A percentile compares a stretch with the other conserved stretches of the same genome.
phyloP scores from a whole-genome alignment of 2,329 filamentous ascomycete genomes.

The Zarea fungicola region DNA sequence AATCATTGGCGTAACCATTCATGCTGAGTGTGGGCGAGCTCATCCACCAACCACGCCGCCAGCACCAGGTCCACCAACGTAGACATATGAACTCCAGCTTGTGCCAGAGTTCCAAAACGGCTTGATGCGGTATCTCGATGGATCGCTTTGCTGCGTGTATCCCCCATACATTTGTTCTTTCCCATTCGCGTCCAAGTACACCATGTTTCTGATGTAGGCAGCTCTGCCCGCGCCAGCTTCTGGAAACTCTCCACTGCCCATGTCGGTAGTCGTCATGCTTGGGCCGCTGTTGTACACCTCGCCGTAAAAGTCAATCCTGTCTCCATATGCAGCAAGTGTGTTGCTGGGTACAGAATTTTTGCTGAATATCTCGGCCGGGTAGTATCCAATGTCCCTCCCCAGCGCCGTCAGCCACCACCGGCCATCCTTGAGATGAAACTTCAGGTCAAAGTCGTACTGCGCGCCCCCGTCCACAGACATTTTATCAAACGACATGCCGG shows the following conservation, averaged over 20 bases:
- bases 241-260: slow-evolving; percentile 21
- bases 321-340: slow-evolving; percentile 15
- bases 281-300: slow-evolving; percentile 19
- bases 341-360: neutral
- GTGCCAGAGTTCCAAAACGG: slow-evolving; percentile 15
- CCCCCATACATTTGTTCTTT: neutral
- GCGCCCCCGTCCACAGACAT: slow-evolving; percentile 16
- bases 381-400: slow-evolving; percentile 18
- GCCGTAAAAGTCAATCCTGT: slow-evolving; percentile 17
- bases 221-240: slow-evolving; percentile 15
- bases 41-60: slow-evolving; percentile 18
- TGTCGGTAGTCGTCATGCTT: slow-evolving; percentile 17
- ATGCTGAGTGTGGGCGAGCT: neutral
- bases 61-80: slow-evolving; percentile 18
- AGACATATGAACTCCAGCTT: slow-evolving; percentile 17
- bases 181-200: slow-evolving; percentile 13
- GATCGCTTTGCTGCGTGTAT: slow-evolving; percentile 16
- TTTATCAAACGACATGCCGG: slow-evolving; percentile 15
- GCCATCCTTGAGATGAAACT: slow-evolving; percentile 13
- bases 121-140: slow-evolving; percentile 14
- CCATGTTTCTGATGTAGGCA: slow-evolving; percentile 17
- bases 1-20: neutral
- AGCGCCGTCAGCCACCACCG: slow-evolving; percentile 19
- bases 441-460: slow-evolving; percentile 16
- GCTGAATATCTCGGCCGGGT: slow-evolving; percentile 17